A percentile compares a stretch with the other conserved stretches of the same genome.
phyloP scores from a whole-genome alignment of 2,329 filamentous ascomycete species.

The Colletotrichum falcatum region DNA sequence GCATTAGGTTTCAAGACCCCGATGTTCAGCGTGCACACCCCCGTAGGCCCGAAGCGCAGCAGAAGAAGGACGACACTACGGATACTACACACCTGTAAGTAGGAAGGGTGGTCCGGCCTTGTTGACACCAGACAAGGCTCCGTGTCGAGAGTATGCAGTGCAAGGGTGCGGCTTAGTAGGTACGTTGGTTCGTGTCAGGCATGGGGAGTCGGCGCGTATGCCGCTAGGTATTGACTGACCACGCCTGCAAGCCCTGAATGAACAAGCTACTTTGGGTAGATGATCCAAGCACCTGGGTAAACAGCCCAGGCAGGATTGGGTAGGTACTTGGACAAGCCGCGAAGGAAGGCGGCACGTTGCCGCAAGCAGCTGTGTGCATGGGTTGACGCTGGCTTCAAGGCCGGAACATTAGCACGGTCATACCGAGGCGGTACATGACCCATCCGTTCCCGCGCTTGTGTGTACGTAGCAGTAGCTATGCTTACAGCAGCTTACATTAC shows the following conservation, averaged over 20 bases:
- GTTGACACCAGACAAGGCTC: conserved; percentile 10
- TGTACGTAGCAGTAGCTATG: not conserved
- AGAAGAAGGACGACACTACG: not conserved
- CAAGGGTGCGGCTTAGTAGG: conserved; percentile 3
- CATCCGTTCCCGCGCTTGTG: not conserved
- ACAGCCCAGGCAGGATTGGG: not conserved
- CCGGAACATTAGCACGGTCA: not conserved
- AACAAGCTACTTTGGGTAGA: not conserved
- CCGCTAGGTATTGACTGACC: too few relatives aligned
- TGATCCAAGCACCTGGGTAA: not conserved
- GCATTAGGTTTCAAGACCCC: conserved; percentile 18
- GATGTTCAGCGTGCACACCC: not conserved
- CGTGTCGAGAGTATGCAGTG: conserved; percentile 1
- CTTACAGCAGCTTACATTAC: not conserved
- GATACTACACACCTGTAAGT: too few relatives aligned
- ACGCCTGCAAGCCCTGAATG: not conserved
- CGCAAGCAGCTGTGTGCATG: not conserved
- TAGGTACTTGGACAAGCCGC: not conserved
- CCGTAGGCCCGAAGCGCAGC: not conserved
- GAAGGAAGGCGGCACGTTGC: conserved; percentile 12
- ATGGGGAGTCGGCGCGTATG: conserved; percentile 7
- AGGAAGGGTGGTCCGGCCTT: conserved; percentile 6
- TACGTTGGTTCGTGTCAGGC: not conserved
- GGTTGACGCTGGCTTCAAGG: not conserved
- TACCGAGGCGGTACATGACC: not conserved